These are phyloP conservation scores for Dissophora ornata DNA, from an alignment of 192 early-diverging fungal species.

Conservation along the genomic window DNA sequence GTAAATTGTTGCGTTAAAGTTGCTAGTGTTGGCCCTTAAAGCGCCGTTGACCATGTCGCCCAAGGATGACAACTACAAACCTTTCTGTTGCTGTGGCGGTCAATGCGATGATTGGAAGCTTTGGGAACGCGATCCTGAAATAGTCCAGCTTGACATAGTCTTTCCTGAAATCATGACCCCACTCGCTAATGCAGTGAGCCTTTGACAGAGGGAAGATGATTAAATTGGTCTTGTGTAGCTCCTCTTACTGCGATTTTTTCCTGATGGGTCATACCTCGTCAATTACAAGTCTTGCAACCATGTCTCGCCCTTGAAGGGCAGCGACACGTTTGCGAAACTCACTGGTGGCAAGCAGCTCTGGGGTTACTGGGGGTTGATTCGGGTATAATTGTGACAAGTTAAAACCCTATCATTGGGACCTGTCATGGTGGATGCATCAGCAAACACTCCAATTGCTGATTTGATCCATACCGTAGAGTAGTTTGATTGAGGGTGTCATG, in stretches of 20 bases:
- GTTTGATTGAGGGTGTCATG: slow-evolving; percentile 60
- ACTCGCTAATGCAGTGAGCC: slow-evolving; percentile 94
- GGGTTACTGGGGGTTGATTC: slow-evolving; percentile 76
- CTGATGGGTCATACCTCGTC: slow-evolving; percentile 67
- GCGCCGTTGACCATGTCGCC: no score
- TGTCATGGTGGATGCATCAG: no score
- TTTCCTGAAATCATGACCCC: slow-evolving; percentile 96
- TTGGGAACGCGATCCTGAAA: slow-evolving; percentile 71
- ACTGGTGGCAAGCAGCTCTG: slow-evolving; percentile 80
- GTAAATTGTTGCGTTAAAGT: neutral
- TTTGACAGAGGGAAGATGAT: no score
- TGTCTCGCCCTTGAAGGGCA: slow-evolving; percentile 63
- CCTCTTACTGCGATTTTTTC: no score
- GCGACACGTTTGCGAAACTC: slow-evolving; percentile 67
- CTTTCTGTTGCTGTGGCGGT: slow-evolving; percentile 94
- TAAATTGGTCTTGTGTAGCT: no score
- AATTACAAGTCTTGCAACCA: slow-evolving; percentile 87
- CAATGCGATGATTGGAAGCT: slow-evolving; percentile 89
- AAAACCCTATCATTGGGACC: neutral
- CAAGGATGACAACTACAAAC: slow-evolving; percentile 13
- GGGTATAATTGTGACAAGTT: neutral
- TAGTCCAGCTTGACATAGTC: slow-evolving; percentile 66
- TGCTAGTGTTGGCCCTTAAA: neutral
- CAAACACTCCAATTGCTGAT: no score
- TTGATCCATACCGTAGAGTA: slow-evolving; percentile 69